Evolutionary conservation across 2,329 filamentous ascomycete species (phyloP).

Genomic region (Botrytis porri): DNA sequence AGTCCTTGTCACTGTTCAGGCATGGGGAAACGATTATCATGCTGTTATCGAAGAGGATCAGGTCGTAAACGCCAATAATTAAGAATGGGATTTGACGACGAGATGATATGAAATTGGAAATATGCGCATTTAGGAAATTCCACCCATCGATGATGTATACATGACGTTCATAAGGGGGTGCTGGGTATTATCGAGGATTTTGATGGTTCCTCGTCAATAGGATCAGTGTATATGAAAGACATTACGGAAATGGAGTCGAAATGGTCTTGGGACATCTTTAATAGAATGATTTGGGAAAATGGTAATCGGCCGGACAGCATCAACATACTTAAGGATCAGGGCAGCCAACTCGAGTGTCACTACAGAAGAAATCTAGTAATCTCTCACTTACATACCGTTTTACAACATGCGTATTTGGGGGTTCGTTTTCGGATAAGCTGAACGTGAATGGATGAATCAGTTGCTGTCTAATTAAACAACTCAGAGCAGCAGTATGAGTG

Average conservation of each 20-base stretch:
- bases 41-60: constrained; percentile 76
- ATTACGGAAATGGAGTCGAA: neutral
- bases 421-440: neutral
- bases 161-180: neutral
- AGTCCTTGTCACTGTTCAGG: constrained; percentile 64
- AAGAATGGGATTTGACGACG: constrained; percentile 16
- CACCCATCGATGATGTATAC: neutral
- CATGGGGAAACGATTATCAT: constrained; percentile 57
- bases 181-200: neutral
- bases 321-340: neutral
- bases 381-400: neutral
- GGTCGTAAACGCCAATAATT: constrained; percentile 45
- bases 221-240: neutral
- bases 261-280: neutral
- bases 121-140: neutral
- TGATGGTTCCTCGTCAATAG: neutral
- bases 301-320: neutral
- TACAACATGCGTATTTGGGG: no score
- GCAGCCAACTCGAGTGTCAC: neutral
- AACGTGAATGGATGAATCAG: neutral
- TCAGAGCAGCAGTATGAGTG: no score
- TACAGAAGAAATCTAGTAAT: neutral
- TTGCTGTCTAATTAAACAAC: neutral
- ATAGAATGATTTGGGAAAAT: neutral
- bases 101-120: neutral